Evolutionary conservation across 345 rosid genomes (phyloP).

Genomic region (Populus euphratica): DNA sequence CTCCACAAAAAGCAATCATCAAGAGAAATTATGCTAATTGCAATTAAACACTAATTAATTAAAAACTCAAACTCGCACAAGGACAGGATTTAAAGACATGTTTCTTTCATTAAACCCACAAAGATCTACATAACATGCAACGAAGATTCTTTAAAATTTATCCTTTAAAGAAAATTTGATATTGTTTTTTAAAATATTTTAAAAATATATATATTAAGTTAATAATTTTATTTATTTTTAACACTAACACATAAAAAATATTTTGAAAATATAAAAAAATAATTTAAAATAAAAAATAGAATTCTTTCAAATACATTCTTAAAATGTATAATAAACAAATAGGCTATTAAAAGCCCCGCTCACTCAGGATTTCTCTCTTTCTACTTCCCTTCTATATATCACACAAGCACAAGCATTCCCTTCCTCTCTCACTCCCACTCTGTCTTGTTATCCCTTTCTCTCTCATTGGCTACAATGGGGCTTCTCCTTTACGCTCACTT

Average conservation of each 20-base stretch:
- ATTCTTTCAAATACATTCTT: no score
- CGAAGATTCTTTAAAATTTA: neutral
- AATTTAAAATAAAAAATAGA: no score
- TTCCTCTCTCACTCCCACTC: neutral
- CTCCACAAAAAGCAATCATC: neutral
- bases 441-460: neutral
- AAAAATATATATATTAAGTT: no score
- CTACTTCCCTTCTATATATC: no score
- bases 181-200: no score
- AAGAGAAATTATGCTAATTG: neutral
- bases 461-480: neutral
- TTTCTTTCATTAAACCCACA: neutral
- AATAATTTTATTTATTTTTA: no score
- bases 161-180: no score
- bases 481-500: conserved; percentile 8
- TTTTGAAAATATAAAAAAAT: no score
- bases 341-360: neutral
- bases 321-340: no score
- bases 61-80: neutral
- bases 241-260: no score
- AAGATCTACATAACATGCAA: conserved; percentile 4
- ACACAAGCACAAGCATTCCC: neutral
- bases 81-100: neutral
- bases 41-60: neutral
- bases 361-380: neutral